Conservation (phyloP, 2,329 filamentous ascomycete genomes). For the Botrytis tulipae region DNA sequence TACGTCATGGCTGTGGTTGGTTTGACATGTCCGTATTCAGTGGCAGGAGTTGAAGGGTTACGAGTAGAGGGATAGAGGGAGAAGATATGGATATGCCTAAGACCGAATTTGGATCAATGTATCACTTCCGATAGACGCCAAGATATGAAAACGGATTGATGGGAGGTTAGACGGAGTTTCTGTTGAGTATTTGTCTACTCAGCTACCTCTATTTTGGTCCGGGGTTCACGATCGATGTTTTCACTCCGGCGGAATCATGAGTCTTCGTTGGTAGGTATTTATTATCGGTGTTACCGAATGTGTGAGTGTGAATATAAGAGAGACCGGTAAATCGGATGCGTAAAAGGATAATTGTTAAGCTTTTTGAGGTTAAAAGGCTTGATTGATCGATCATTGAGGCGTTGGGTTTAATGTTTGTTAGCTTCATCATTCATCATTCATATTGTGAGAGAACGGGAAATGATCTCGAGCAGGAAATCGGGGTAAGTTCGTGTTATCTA, state of each 20-base stretch:
- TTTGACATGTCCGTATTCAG: neutral
- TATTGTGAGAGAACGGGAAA: too few species aligned
- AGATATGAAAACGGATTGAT: conserved; percentile 3
- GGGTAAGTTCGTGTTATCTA: too few species aligned
- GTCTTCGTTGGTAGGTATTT: neutral
- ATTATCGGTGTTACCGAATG: neutral
- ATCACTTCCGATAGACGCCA: neutral
- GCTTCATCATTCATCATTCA: neutral
- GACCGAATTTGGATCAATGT: neutral
- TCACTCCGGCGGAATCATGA: neutral
- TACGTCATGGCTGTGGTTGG: conserved; percentile 1
- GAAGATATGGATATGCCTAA: neutral
- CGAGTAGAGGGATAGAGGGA: neutral
- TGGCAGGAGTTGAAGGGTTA: neutral
- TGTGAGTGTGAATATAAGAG: neutral
- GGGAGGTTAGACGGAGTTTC: neutral
- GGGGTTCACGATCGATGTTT: neutral
- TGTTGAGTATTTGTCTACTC: neutral
- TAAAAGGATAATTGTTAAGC: neutral
- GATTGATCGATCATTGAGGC: neutral
- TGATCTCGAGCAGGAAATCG: neutral
- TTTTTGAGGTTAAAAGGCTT: neutral
- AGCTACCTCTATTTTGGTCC: neutral
- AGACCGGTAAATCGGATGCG: too few species aligned
- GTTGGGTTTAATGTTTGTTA: neutral